Base-by-base conservation (phyloP, 768 basidiomycete genomes). In the Mycena olivaceomarginata region DNA sequence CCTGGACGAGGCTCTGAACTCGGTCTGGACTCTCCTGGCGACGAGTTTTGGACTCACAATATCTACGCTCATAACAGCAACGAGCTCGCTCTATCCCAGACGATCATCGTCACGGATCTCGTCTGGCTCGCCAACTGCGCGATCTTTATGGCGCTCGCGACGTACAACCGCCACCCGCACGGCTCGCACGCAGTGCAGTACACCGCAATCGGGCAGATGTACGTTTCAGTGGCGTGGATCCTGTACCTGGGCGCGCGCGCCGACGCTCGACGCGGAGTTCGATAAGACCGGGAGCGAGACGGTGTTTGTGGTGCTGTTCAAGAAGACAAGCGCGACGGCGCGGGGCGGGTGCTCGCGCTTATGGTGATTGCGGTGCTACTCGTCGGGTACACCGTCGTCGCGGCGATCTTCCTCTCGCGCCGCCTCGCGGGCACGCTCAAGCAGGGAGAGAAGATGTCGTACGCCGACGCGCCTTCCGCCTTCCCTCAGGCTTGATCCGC, bases 91-190 rank as follows among this genome's bases (percentile, higher is more conserved):
- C 69, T 83, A 8, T 81, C 80, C 48, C 82, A 84, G 60, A 82
- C 81, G 8, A 75, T 83, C 18, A 77, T 80, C 64, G 83, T 82
- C 22, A 80, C 76, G 3, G 82, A 82, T 71, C 79, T 82, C 31
- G 73, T 83, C 31, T 83, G 81, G 80, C 80, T 84, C 70, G 77
- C 82, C 4, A 82, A 83, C 77, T 81, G 78, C 48, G 82, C 81
- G 7, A 77, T 79, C 22, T 82, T 82, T 70, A 74, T 83, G 60
- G 77, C 82, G 2, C 75, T 83, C 25, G 82, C 82, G 37, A 79
- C 83, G 43, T 84, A 83, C 31, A 82, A 81, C 25, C 78, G 83
- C 13, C 72, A 79, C 53, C 81, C 77, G 18, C 62, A 64, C 37
- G 57, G 73, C 67, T 75, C 70, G 46, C 76, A 70, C 64, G 37